Conservation (phyloP, 805 yeast genomes). For the Lachancea fermentati region DNA sequence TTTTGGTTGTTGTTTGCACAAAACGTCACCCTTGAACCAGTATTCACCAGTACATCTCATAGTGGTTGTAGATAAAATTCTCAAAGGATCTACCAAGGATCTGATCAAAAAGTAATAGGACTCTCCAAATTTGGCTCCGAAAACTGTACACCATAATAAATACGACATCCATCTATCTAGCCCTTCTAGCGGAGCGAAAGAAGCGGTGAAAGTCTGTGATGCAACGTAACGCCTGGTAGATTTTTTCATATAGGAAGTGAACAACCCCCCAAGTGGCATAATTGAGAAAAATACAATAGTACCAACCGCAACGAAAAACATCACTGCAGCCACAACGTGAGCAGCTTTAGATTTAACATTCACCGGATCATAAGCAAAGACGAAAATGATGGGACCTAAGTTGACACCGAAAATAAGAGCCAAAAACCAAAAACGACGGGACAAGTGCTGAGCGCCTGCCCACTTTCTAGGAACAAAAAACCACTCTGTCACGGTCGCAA, state of each 20-base stretch:
- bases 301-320: conserved; percentile 80
- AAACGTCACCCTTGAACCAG: conserved; percentile 61
- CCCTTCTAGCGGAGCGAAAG: conserved; percentile 73
- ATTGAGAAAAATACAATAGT: conserved; percentile 82
- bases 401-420: conserved; percentile 60
- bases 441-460: conserved; percentile 98
- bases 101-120: conserved; percentile 88
- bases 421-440: conserved; percentile 80
- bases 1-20: conserved; percentile 83
- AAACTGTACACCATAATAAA: conserved; percentile 82
- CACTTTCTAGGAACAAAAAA: conserved; percentile 93
- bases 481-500: conserved; percentile 92
- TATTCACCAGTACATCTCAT: conserved; percentile 96
- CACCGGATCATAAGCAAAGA: conserved; percentile 74
- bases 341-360: conserved; percentile 62
- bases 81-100: conserved; percentile 90
- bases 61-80: conserved; percentile 73
- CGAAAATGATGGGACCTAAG: conserved; percentile 80
- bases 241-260: conserved; percentile 86
- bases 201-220: conserved; percentile 93
- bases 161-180: conserved; percentile 96
- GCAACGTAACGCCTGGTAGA: conserved; percentile 84
- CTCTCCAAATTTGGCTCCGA: conserved; percentile 82
- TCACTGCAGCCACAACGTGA: conserved; percentile 72
- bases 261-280: conserved; percentile 96